These are phyloP conservation scores for Anisogramma anomala DNA, from an alignment of 2,329 filamentous ascomycete genomes.

Conservation along the genomic window DNA sequence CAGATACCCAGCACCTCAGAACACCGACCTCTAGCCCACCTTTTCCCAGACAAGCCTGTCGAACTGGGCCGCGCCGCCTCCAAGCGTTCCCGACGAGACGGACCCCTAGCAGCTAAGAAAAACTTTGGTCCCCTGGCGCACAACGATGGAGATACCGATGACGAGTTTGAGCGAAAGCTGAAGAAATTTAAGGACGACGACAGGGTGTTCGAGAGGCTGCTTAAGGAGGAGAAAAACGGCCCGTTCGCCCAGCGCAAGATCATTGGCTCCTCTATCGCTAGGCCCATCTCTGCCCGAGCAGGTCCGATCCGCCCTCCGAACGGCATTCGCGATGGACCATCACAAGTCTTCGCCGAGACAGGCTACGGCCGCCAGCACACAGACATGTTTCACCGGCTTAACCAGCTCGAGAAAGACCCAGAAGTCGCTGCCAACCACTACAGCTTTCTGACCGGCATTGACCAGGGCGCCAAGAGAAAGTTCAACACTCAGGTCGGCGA, in stretches of 20 bases:
- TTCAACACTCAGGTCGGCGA: neutral
- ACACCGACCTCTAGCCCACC: slow-evolving; percentile 3
- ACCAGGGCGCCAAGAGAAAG: slow-evolving; percentile 2
- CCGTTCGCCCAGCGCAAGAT: slow-evolving; percentile 26
- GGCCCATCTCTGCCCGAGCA: slow-evolving; percentile 23
- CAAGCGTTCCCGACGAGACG: slow-evolving; percentile 13
- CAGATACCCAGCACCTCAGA: neutral
- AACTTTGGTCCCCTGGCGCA: slow-evolving; percentile 13
- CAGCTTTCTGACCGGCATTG: slow-evolving; percentile 1
- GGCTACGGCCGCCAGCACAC: neutral
- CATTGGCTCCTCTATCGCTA: slow-evolving; percentile 27
- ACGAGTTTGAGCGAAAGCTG: slow-evolving; percentile 24
- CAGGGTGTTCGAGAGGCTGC: slow-evolving; percentile 17
- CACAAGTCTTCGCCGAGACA: slow-evolving; percentile 14
- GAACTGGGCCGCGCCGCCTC: slow-evolving; percentile 16
- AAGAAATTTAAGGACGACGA: slow-evolving; percentile 20
- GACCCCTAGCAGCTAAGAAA: slow-evolving; percentile 12
- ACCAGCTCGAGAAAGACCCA: neutral
- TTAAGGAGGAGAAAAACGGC: slow-evolving; percentile 19
- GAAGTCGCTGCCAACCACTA: slow-evolving; percentile 4
- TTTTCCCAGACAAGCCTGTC: slow-evolving; percentile 18
- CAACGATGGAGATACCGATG: slow-evolving; percentile 18
- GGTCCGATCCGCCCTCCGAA: slow-evolving; percentile 19
- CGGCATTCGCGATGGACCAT: slow-evolving; percentile 21
- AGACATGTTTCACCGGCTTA: neutral